phyloP scores from a whole-genome alignment of 768 basidiomycete genomes.

The Psilocybe cubensis region DNA sequence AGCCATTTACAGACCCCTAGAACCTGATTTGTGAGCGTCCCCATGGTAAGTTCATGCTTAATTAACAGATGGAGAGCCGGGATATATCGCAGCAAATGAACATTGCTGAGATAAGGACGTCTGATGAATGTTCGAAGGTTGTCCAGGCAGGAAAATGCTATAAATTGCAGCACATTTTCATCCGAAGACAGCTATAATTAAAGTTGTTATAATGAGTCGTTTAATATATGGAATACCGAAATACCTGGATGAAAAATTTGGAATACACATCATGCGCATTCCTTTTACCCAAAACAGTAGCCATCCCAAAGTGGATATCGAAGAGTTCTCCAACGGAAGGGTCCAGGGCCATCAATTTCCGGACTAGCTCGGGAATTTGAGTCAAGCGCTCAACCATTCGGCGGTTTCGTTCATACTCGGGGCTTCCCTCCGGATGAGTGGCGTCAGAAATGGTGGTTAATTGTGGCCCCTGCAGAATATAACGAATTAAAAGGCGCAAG shows the following conservation, averaged over 20 bases:
- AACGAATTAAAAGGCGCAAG: not conserved
- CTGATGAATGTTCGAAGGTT: not conserved
- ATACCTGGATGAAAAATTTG: conserved; percentile 5
- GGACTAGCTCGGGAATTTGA: not conserved
- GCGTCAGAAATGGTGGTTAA: not conserved
- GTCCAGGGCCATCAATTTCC: not conserved
- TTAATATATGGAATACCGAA: not conserved
- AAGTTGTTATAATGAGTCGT: not conserved
- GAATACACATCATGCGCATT: not conserved
- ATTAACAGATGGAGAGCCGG: not conserved
- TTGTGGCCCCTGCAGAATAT: not conserved
- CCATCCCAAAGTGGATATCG: not conserved
- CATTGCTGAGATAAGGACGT: not conserved
- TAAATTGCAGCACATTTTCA: conserved; percentile 7
- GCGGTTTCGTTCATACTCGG: conserved; percentile 2
- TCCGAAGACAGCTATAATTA: not conserved
- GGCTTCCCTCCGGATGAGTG: not conserved
- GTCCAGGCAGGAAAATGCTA: not conserved
- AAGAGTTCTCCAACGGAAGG: not conserved
- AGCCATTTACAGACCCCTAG: conserved; percentile 12
- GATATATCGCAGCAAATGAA: not conserved
- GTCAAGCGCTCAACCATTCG: not conserved
- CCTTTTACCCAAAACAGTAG: not conserved
- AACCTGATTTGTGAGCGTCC: not conserved
- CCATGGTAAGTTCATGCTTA: not conserved